Evolutionary conservation across 2,329 filamentous ascomycete genomes (phyloP).

Genomic region (Lecanosticta acicola): DNA sequence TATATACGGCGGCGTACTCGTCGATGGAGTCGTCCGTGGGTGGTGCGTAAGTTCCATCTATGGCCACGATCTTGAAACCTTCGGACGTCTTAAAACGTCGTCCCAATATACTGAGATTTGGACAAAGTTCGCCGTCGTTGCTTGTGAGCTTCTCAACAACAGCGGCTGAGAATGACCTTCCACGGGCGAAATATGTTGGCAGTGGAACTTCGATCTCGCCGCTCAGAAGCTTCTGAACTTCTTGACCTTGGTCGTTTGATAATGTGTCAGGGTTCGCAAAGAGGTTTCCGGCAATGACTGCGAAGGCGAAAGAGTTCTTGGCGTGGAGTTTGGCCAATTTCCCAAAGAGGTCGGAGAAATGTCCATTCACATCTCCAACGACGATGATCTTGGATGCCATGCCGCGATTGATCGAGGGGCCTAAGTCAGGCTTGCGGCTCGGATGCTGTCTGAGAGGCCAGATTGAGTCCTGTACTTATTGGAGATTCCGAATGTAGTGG

Average conservation of each 20-base stretch:
- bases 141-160: constrained; percentile 69
- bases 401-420: background rate
- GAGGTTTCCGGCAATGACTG: constrained; percentile 76
- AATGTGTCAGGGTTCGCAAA: constrained; percentile 53
- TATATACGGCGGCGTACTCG: constrained; percentile 72
- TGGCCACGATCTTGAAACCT: constrained; percentile 76
- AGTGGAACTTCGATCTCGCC: constrained; percentile 71
- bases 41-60: constrained; percentile 59
- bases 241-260: constrained; percentile 43
- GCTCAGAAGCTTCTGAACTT: constrained; percentile 52
- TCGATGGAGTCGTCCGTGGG: constrained; percentile 38
- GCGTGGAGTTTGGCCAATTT: constrained; percentile 75
- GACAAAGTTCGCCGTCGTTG: constrained; percentile 65
- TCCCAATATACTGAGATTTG: constrained; percentile 86
- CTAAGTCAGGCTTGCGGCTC: too few relatives aligned
- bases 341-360: constrained; percentile 65
- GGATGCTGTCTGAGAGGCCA: too few relatives aligned
- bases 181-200: constrained; percentile 79
- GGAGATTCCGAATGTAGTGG: too few relatives aligned
- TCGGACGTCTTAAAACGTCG: constrained; percentile 89
- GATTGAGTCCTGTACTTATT: too few relatives aligned
- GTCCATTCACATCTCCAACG: constrained; percentile 75
- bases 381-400: constrained; percentile 50
- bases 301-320: constrained; percentile 84
- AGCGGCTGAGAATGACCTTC: constrained; percentile 65